Percentiles rank a stretch among this genome's conserved stretches.
phyloP scores from a whole-genome alignment of 2,329 filamentous ascomycete genomes.

The Paecilomyces sp. region DNA sequence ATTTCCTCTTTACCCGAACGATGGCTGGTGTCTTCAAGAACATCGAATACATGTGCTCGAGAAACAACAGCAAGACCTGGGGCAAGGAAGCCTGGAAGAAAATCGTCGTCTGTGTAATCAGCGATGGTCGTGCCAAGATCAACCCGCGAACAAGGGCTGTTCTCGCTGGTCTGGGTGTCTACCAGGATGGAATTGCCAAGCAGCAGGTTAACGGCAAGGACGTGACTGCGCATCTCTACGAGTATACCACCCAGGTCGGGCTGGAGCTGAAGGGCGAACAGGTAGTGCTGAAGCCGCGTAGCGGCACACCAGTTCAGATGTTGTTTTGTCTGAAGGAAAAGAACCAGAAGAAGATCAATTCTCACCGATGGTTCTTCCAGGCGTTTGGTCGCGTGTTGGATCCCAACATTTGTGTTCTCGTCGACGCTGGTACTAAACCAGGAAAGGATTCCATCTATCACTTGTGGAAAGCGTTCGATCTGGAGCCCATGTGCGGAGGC shows the following conservation, averaged over 20 bases:
- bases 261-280: constrained; percentile 85
- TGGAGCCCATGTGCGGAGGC: constrained; percentile 95
- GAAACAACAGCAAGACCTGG: constrained; percentile 93
- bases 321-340: constrained; percentile 98
- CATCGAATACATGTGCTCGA: constrained; percentile 94
- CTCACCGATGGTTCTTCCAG: constrained; percentile 97
- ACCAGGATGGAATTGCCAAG: constrained; percentile 97
- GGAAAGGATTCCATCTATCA: constrained; percentile 95
- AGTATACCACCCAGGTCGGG: constrained; percentile 55
- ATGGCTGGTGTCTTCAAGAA: constrained; percentile 99
- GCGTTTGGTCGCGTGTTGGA: constrained; percentile 88
- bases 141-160: constrained; percentile 85
- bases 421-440: constrained; percentile 93
- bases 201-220: constrained; percentile 95
- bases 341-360: constrained; percentile 99
- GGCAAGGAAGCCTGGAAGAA: constrained; percentile 99
- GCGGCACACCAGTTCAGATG: constrained; percentile 84
- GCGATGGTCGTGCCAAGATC: constrained; percentile 94
- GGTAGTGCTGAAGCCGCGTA: constrained; percentile 74
- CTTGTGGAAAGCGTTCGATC: constrained; percentile 95
- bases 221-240: constrained; percentile 96
- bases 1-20: constrained; percentile 88
- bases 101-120: constrained; percentile 96
- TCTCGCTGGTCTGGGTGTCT: constrained; percentile 87
- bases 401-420: constrained; percentile 91